A percentile compares a stretch with the other conserved stretches of the same genome.
These are phyloP conservation scores for Picea glauca DNA, from an alignment of 75 land plant species.

Conservation along the genomic window DNA sequence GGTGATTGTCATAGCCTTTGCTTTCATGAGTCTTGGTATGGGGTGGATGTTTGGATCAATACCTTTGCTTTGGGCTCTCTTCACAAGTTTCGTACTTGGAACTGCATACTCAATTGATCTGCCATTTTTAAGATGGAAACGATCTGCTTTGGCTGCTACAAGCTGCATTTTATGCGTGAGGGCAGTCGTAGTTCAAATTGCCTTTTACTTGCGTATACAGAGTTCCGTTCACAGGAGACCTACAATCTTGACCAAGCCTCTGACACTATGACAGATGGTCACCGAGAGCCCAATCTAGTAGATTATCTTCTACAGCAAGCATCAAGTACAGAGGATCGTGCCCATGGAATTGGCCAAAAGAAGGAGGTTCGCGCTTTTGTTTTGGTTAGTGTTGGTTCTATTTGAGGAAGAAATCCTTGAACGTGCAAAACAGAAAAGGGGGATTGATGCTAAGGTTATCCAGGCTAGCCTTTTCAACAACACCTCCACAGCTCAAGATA, in stretches of 20 bases:
- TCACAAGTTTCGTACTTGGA: conserved; percentile 81
- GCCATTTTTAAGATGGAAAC: conserved; percentile 94
- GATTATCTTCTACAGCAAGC: too few species aligned
- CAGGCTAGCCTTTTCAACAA: conserved; percentile 97
- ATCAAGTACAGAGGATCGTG: conserved; percentile 72
- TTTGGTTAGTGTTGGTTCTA: conserved; percentile 90
- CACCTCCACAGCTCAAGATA: conserved; percentile 95
- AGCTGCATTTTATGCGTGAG: conserved; percentile 88
- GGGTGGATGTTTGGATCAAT: conserved; percentile 67
- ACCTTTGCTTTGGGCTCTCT: conserved; percentile 95
- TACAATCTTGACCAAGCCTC: too few species aligned
- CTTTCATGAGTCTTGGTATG: conserved; percentile 77
- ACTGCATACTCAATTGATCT: conserved; percentile 93
- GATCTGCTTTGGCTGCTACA: conserved; percentile 88
- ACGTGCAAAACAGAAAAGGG: conserved; percentile 97
- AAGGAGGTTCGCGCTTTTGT: conserved; percentile 98
- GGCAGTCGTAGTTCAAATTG: conserved; percentile 92
- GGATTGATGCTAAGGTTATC: conserved; percentile 97
- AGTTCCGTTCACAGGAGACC: too few species aligned
- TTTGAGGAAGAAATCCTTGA: conserved; percentile 96
- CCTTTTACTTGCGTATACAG: conserved; percentile 93
- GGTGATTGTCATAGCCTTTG: conserved; percentile 51
- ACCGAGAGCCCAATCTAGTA: too few species aligned
- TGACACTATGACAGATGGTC: too few species aligned
- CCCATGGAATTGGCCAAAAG: conserved; percentile 96